Conservation (phyloP, 306 rosid genomes). For the Malus sieversii region DNA sequence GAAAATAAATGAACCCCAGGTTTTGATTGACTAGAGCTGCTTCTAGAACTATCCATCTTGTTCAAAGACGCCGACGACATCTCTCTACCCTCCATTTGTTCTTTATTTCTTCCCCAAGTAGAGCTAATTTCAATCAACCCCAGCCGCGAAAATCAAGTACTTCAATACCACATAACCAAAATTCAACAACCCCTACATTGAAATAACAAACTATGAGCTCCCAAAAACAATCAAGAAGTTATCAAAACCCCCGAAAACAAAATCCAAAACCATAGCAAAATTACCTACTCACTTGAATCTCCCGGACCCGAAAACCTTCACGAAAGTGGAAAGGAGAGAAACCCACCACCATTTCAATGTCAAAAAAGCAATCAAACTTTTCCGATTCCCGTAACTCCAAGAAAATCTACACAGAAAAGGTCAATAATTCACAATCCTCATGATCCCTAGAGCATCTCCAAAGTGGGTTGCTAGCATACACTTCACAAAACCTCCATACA, state of each 20-base stretch:
- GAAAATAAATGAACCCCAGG: slow-evolving; percentile 22
- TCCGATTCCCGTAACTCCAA: background rate
- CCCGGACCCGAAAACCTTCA: slow-evolving; percentile 11
- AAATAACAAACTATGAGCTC: background rate
- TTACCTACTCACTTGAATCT: slow-evolving; percentile 8
- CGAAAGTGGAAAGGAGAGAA: background rate
- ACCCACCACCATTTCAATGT: slow-evolving; percentile 2
- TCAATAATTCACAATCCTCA: background rate
- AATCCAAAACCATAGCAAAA: background rate
- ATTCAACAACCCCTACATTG: background rate
- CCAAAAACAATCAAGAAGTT: background rate
- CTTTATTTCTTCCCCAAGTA: background rate
- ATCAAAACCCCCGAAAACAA: background rate
- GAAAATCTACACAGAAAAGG: background rate
- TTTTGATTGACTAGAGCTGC: slow-evolving; percentile 19
- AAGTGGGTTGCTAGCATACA: background rate
- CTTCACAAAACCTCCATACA: background rate
- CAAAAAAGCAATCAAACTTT: background rate
- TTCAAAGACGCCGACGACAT: slow-evolving; percentile 29
- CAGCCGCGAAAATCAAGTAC: background rate
- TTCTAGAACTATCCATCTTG: slow-evolving; percentile 25
- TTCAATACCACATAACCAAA: background rate
- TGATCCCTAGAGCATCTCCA: slow-evolving; percentile 4
- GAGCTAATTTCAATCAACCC: slow-evolving; percentile 4
- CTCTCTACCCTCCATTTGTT: slow-evolving; percentile 4